Percentiles rank a stretch among this genome's conserved stretches.
Conservation (phyloP, 2,329 filamentous ascomycete genomes). For the Alternaria consortialis region DNA sequence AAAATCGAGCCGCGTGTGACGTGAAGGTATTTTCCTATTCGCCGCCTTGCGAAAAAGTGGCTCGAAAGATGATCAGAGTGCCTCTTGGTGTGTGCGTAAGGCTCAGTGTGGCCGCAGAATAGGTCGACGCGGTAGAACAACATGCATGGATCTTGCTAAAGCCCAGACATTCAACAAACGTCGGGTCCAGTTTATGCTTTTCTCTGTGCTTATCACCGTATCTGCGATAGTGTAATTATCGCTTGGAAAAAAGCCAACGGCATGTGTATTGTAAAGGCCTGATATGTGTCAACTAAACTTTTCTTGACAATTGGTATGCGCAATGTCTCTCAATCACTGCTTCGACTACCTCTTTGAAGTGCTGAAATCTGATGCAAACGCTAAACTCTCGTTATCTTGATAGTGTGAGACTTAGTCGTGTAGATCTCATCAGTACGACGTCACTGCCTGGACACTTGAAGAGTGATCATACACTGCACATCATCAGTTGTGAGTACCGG, state of each 20-base stretch:
- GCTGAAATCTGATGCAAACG: neutral
- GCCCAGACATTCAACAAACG: neutral
- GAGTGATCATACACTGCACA: neutral
- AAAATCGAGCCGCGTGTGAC: conserved; percentile 6
- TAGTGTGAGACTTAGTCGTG: neutral
- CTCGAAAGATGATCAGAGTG: neutral
- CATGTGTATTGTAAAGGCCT: neutral
- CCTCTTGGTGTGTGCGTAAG: conserved; percentile 12
- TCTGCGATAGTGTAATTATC: neutral
- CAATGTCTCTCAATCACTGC: neutral
- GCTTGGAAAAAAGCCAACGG: neutral
- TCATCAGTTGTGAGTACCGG: neutral
- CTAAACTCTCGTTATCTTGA: neutral
- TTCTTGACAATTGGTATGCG: neutral
- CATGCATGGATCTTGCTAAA: neutral
- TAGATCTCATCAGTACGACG: neutral
- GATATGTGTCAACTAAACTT: neutral
- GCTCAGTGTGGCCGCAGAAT: conserved; percentile 16
- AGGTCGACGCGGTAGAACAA: conserved; percentile 1
- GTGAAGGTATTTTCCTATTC: conserved; percentile 10
- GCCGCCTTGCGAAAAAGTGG: neutral
- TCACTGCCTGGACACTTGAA: neutral
- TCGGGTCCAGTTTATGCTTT: neutral
- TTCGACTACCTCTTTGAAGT: neutral
- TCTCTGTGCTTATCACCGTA: neutral